A percentile compares a stretch with the other conserved stretches of the same genome.
Conservation (phyloP, 2,329 filamentous ascomycete genomes). For the Nemania sp. region DNA sequence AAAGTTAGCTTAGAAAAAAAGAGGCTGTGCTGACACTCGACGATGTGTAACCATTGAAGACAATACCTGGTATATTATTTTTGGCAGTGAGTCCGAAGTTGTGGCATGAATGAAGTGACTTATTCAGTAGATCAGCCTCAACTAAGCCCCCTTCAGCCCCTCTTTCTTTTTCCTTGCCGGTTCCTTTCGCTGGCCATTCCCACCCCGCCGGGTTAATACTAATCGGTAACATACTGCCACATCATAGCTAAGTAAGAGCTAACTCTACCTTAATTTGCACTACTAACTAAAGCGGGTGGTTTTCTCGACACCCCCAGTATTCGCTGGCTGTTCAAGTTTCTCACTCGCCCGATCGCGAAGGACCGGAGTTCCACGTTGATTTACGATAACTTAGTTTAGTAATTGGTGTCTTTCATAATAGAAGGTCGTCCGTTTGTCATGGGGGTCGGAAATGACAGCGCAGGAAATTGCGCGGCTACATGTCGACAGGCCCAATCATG, state of each 20-base stretch:
- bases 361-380: background rate
- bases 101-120: constrained; percentile 19
- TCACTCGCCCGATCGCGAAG: background rate
- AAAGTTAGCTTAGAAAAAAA: background rate
- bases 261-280: background rate
- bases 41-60: background rate
- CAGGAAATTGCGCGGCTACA: constrained; percentile 31
- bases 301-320: background rate
- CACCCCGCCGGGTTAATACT: constrained; percentile 28
- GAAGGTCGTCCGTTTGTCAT: constrained; percentile 3
- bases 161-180: background rate
- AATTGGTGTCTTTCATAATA: background rate
- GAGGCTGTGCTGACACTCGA: constrained; percentile 18
- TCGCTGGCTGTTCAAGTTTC: background rate
- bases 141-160: constrained; percentile 41
- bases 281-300: background rate
- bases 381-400: background rate
- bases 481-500: constrained; percentile 33
- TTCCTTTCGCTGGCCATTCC: constrained; percentile 30
- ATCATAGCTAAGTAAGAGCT: background rate
- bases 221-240: background rate
- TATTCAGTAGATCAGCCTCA: constrained; percentile 41
- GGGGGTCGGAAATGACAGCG: constrained; percentile 24
- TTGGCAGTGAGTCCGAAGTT: constrained; percentile 35
- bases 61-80: constrained; percentile 31